Base-by-base conservation (phyloP, 495 filamentous ascomycete genomes). In the Parathielavia hyrcaniae region DNA sequence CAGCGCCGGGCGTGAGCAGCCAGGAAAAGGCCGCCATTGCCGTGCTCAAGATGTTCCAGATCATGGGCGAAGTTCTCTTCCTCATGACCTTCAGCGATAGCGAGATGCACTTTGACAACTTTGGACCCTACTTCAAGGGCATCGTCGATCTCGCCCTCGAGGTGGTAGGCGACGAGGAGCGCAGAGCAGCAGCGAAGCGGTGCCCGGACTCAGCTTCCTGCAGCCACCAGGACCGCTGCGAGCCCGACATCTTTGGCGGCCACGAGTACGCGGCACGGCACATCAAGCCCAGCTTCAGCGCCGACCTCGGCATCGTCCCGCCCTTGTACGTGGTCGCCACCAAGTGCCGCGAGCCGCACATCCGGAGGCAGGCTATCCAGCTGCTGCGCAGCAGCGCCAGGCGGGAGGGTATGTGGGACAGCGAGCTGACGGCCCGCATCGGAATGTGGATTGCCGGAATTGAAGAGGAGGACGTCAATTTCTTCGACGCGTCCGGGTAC, bases 361-460 rank as follows among this genome's bases (percentile, higher is more conserved):
- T 81, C 47, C 73, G 84, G 13, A 71, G 79, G 5, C 74, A 77
- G 55, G 84, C 84, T 7, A 80, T 86, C 44, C 67, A 72, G 51
- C 63, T 86, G 11, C 69, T 87, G 32, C 69, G 72, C 39, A 74
- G 73, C 22, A 74, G 76, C 45, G 76, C 78, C 5, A 70, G 83
- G 35, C 74, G 83, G 61, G 85, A 87, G 69, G 83, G 80, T 17
- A 77, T 86, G 61, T 86, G 79, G 79, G 81, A 86, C 65, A 84
- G 81, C 61, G 68, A 78, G 57, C 66, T 82, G 38, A 75, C 76
- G 20, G 81, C 80, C 8, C 71, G 71, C 2, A 77, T 83, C 57
- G 79, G 75, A 11, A 74, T 77, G 57, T 78, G 78, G 70, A 69
- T 85, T 57, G 75, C 82, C 56, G 70, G 71, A 11, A 71, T 83